Evolutionary conservation across 352 stramenopile species (phyloP).

Genomic region (Pythium grandisporangium): DNA sequence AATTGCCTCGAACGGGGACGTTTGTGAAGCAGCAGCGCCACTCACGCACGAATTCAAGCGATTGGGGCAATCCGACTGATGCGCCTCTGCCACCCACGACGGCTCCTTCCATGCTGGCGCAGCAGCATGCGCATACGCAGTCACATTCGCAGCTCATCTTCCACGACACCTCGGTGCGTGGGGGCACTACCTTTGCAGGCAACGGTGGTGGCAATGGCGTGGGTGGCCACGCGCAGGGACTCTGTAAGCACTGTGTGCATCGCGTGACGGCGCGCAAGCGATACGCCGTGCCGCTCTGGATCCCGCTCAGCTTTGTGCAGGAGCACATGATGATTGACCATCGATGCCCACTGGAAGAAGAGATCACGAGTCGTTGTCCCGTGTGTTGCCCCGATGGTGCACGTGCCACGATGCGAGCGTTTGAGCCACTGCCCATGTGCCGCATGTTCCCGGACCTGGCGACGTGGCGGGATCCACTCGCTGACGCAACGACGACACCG

Average conservation of each 20-base stretch:
- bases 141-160: too few relatives aligned
- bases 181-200: too few relatives aligned
- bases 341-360: slow-evolving; percentile 51
- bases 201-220: too few relatives aligned
- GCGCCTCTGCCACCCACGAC: background rate
- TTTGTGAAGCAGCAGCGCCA: background rate
- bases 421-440: slow-evolving; percentile 68
- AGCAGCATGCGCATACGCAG: too few relatives aligned
- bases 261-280: slow-evolving; percentile 51
- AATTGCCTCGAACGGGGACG: too few relatives aligned
- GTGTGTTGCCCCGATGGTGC: slow-evolving; percentile 44
- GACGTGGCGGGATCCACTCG: slow-evolving; percentile 10
- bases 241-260: slow-evolving; percentile 64
- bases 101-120: too few relatives aligned
- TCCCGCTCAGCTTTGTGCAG: slow-evolving; percentile 76
- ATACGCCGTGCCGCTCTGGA: slow-evolving; percentile 72
- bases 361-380: slow-evolving; percentile 52
- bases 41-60: slow-evolving; percentile 11
- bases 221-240: slow-evolving; percentile 6
- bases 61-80: slow-evolving; percentile 2
- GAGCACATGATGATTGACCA: slow-evolving; percentile 70
- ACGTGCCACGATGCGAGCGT: slow-evolving; percentile 32
- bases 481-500: too few relatives aligned
- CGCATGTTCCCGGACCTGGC: slow-evolving; percentile 51
- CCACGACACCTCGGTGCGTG: background rate